Evolutionary conservation across 208 protist species (phyloP).

Genomic region (Acanthamoeba culbertsoni): DNA sequence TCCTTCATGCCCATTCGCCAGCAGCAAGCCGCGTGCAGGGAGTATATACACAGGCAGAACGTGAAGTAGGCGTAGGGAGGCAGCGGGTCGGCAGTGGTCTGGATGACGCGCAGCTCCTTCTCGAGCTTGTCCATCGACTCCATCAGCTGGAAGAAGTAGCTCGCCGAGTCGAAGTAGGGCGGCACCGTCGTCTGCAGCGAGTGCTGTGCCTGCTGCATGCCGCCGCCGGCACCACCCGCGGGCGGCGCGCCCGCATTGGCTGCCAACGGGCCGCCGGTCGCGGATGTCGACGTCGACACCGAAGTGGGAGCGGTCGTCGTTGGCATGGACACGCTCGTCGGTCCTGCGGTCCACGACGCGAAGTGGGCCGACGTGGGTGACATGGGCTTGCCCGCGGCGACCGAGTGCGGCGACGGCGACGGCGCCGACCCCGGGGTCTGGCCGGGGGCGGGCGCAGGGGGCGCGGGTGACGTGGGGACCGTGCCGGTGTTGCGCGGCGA

Average conservation of each 20-base stretch:
- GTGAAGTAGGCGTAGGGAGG: neutral
- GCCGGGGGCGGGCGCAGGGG: too few relatives aligned
- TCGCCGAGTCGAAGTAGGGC: neutral
- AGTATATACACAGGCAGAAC: neutral
- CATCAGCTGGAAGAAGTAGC: neutral
- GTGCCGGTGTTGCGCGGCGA: neutral
- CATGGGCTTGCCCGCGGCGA: neutral
- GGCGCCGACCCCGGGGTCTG: too few relatives aligned
- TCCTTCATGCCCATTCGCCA: neutral
- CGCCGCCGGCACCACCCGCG: neutral
- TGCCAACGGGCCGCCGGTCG: neutral
- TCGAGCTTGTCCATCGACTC: neutral
- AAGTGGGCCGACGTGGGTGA: neutral
- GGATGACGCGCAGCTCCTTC: neutral
- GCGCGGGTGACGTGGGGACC: neutral
- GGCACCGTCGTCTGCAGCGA: neutral
- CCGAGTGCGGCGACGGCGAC: neutral
- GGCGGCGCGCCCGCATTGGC: neutral
- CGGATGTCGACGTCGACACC: neutral
- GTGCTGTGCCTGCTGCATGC: too few relatives aligned
- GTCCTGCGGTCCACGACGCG: neutral
- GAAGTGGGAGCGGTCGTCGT: neutral
- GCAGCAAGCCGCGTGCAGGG: neutral
- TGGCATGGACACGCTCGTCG: neutral
- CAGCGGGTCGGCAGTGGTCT: neutral